Conservation (phyloP, 345 rosid genomes). For the Physaria fendleri region DNA sequence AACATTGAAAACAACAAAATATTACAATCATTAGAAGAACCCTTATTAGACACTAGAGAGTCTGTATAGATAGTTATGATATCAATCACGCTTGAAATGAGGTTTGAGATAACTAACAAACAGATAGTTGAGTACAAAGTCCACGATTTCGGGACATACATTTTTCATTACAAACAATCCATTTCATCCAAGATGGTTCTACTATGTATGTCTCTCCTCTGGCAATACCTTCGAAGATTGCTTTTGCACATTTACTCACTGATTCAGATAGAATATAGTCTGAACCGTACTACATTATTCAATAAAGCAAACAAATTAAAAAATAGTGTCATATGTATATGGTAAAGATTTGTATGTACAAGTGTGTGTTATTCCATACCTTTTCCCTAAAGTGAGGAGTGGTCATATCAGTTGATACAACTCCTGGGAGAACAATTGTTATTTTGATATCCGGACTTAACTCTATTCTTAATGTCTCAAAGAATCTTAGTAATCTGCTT, state of each 20-base stretch:
- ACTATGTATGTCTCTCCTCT: slow-evolving; percentile 18
- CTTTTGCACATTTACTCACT: slow-evolving; percentile 2
- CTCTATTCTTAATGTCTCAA: slow-evolving; percentile 44
- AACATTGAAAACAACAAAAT: too few species aligned
- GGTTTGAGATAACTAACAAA: slow-evolving; percentile 9
- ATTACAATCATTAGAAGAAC: not conserved
- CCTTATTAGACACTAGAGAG: not conserved
- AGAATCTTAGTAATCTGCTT: slow-evolving; percentile 47
- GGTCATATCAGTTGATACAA: slow-evolving; percentile 28
- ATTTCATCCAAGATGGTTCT: slow-evolving; percentile 9
- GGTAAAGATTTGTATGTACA: not conserved
- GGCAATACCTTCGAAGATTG: slow-evolving; percentile 13
- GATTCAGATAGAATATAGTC: slow-evolving; percentile 10
- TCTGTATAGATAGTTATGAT: not conserved
- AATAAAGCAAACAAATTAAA: not conserved
- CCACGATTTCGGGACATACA: slow-evolving; percentile 17
- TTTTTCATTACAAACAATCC: not conserved
- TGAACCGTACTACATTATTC: slow-evolving; percentile 5
- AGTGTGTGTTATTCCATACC: not conserved
- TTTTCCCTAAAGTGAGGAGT: slow-evolving; percentile 10
- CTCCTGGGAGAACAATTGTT: slow-evolving; percentile 44
- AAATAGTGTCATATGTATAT: not conserved
- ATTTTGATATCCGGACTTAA: slow-evolving; percentile 38
- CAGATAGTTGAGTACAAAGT: not conserved
- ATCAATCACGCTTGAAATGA: slow-evolving; percentile 10